Evolutionary conservation across 208 protist species (phyloP).

Genomic region (Crithidia expoeki): DNA sequence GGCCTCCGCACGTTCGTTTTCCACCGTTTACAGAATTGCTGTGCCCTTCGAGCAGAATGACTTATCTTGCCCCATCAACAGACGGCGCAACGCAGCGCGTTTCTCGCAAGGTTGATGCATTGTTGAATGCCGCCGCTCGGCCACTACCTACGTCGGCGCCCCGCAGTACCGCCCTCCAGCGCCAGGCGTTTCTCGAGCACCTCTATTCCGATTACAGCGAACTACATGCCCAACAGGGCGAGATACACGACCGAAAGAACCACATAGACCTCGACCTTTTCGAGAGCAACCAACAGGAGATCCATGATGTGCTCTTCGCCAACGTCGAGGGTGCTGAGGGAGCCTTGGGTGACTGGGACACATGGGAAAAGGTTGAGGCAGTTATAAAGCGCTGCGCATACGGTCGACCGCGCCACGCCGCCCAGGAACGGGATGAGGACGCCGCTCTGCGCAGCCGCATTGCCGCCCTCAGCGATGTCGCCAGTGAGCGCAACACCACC

Average conservation of each 20-base stretch:
- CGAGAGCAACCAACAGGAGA: constrained; percentile 69
- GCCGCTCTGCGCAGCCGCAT: constrained; percentile 45
- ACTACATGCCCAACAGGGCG: constrained; percentile 61
- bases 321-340: constrained; percentile 29
- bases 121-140: not conserved
- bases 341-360: constrained; percentile 77
- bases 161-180: constrained; percentile 57
- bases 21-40: too few relatives aligned
- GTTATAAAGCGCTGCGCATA: constrained; percentile 80
- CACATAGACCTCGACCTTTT: constrained; percentile 57
- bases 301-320: constrained; percentile 63
- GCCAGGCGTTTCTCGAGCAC: constrained; percentile 60
- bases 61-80: not conserved
- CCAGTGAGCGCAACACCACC: constrained; percentile 12
- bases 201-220: constrained; percentile 79
- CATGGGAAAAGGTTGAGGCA: constrained; percentile 71
- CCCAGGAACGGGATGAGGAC: constrained; percentile 24
- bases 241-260: constrained; percentile 59
- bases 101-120: constrained; percentile 6
- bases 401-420: constrained; percentile 34
- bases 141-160: not conserved
- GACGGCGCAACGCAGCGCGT: not conserved
- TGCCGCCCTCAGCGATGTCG: constrained; percentile 20
- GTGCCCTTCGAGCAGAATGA: not conserved
- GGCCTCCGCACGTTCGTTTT: too few relatives aligned